Conservation (phyloP, 345 rosid species). For the Alliaria petiolata region DNA sequence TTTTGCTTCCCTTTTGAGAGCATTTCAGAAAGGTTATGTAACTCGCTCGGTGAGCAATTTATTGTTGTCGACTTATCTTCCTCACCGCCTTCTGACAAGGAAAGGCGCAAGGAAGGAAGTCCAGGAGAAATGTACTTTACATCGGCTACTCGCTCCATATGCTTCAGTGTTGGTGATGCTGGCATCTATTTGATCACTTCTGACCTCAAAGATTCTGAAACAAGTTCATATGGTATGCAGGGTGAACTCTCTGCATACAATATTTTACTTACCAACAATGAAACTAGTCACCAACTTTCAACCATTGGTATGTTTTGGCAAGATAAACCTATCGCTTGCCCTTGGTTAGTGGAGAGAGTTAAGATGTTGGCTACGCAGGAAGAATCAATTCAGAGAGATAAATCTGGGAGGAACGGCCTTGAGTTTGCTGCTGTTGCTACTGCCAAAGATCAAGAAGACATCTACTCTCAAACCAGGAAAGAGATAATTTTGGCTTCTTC, state of each 20-base stretch:
- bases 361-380: constrained; percentile 62
- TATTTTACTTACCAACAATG: constrained; percentile 48
- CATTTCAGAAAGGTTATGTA: constrained; percentile 34
- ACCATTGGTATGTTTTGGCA: constrained; percentile 76
- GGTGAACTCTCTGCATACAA: constrained; percentile 48
- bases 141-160: constrained; percentile 44
- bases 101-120: constrained; percentile 33
- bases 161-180: constrained; percentile 51
- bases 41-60: constrained; percentile 54
- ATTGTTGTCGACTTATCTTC: constrained; percentile 63
- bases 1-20: constrained; percentile 66
- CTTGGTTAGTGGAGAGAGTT: constrained; percentile 69
- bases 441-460: constrained; percentile 51
- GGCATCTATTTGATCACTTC: constrained; percentile 56
- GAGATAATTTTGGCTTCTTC: constrained; percentile 66
- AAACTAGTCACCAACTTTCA: constrained; percentile 41
- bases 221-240: constrained; percentile 19
- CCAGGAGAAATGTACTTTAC: constrained; percentile 39
- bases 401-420: constrained; percentile 46
- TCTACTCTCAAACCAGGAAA: constrained; percentile 45
- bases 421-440: constrained; percentile 70
- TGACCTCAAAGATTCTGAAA: constrained; percentile 35
- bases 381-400: constrained; percentile 46
- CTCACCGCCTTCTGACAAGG: constrained; percentile 36
- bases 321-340: constrained; percentile 56